Base-by-base conservation (phyloP, 208 protist species). In the Acanthamoeba healyi region DNA sequence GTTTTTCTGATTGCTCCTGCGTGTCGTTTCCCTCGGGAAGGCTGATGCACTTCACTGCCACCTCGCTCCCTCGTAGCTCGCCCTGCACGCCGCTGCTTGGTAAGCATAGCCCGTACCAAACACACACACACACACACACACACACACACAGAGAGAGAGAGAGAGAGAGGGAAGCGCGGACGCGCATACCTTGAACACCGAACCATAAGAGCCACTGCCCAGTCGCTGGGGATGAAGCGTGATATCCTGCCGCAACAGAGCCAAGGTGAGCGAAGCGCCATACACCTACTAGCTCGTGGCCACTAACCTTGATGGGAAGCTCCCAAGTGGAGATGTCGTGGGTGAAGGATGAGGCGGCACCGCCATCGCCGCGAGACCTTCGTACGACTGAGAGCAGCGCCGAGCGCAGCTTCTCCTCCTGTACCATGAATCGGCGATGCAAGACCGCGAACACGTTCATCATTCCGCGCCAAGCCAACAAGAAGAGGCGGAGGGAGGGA, bases 41-140 rank as follows among this genome's bases (percentile, higher is more conserved):
- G 34, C 42, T 58, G 77, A 86, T 86, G 40, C 77, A 86, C 34
- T 86, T 86, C 36, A 86, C 77, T 10, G 77, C 77, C 40, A 86
- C 77, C 46, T 86, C 42, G 77, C 77, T 86, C 46, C 77, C 77
- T 1, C 77, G 77, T 22, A 86, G 40, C 34, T 86, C 77, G 12
- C 77, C 77, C 77, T 86, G 46, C 36, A 26, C 36, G 63, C 12
- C 22, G 22, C 12, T 61, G 54, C 12, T 61, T 22, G n/a, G n/a
- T n/a, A n/a, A n/a, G n/a, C n/a, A n/a, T n/a, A n/a, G n/a, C n/a
- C n/a, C n/a, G n/a, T n/a, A n/a, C n/a, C n/a, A n/a, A n/a, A n/a
- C n/a, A n/a, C n/a, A n/a, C n/a, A n/a, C n/a, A n/a, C n/a, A n/a
- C n/a, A n/a, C n/a, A n/a, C n/a, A n/a, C n/a, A n/a, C n/a, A n/a